These are phyloP conservation scores for Camelina hispida DNA, from an alignment of 345 rosid genomes.

Conservation along the genomic window DNA sequence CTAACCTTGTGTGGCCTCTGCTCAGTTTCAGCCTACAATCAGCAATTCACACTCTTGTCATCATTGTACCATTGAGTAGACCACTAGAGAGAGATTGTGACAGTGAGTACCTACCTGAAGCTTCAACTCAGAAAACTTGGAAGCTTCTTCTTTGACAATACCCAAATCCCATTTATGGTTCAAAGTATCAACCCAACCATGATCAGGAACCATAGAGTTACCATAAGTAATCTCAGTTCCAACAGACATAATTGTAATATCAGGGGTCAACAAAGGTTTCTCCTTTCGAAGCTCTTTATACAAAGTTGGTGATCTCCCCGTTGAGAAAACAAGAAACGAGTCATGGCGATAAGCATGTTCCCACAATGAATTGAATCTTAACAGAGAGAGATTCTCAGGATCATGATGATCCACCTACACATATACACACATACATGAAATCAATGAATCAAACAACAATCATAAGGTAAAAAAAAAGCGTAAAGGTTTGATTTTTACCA, in stretches of 20 bases:
- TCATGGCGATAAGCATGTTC: conserved; percentile 76
- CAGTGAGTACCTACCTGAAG: conserved; percentile 86
- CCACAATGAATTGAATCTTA: conserved; percentile 92
- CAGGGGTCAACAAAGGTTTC: conserved; percentile 94
- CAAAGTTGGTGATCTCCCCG: conserved; percentile 91
- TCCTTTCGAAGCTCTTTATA: conserved; percentile 76
- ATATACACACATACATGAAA: background rate
- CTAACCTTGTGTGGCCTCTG: conserved; percentile 91
- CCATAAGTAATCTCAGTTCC: conserved; percentile 99
- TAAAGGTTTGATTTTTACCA: conserved; percentile 50
- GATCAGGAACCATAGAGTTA: conserved; percentile 79
- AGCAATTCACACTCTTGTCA: conserved; percentile 18
- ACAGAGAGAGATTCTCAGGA: conserved; percentile 73
- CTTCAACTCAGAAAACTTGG: conserved; percentile 80
- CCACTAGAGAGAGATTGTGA: background rate
- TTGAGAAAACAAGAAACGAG: conserved; percentile 90
- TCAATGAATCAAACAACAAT: background rate
- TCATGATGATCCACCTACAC: conserved; percentile 95
- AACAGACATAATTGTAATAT: conserved; percentile 94
- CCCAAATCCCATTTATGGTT: conserved; percentile 83
- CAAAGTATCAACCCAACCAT: conserved; percentile 86
- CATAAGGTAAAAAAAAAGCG: background rate
- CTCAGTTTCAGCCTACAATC: conserved; percentile 81
- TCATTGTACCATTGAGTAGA: conserved; percentile 16
- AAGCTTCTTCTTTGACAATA: conserved; percentile 73